Evolutionary conservation across 208 protist genomes (phyloP), one percentile per base, ranked within the genome.

Genomic region (Crithidia acanthocephali): DNA sequence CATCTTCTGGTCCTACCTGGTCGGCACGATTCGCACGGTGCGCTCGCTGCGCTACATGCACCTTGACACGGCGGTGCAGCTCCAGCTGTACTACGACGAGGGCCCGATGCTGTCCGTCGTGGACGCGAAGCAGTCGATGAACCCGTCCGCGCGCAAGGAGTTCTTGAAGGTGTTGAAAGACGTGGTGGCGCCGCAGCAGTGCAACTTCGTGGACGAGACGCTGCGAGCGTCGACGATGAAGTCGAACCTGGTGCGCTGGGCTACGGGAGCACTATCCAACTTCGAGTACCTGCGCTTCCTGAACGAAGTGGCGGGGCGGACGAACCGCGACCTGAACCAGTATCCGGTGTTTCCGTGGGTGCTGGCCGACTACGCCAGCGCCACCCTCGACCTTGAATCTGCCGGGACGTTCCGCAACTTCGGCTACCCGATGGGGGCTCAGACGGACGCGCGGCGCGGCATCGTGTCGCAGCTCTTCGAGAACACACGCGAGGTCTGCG

Each of bases 321-420:
- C 93, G 5, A 86, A 84, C 57, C 88, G 90, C 55, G 97, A 98
- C 74, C 80, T 94, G 57, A 98, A 94, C 63, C 97, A 98, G 85
- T 98, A 98, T 68, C 98, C 98, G 22, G 85, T 99, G 9, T 98
- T 98, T 66, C 98, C 98, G 27, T 99, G 96, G 96, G 87, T 98
- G 45, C 68, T 99, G n/a, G 68, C 77, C 2, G 91, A 98, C 79
- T 98, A 97, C 78, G 88, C 65, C 33, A 90, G 85, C n/a, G 44
- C 64, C n/a, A 81, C 66, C 57, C 81, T 98, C 32, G 85, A 92
- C 63, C 53, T 99, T 0, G 81, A 87, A 25, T 57, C 89, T 35
- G 60, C 83, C 15, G 16, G 50, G 8, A 90, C 86, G 13, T 99
- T 97, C 69, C 91, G 98, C 33, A 90, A 98, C 77, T 84, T 99